Base-by-base conservation (phyloP, 2,329 filamentous ascomycete species). In the Orbilia brochopaga region DNA sequence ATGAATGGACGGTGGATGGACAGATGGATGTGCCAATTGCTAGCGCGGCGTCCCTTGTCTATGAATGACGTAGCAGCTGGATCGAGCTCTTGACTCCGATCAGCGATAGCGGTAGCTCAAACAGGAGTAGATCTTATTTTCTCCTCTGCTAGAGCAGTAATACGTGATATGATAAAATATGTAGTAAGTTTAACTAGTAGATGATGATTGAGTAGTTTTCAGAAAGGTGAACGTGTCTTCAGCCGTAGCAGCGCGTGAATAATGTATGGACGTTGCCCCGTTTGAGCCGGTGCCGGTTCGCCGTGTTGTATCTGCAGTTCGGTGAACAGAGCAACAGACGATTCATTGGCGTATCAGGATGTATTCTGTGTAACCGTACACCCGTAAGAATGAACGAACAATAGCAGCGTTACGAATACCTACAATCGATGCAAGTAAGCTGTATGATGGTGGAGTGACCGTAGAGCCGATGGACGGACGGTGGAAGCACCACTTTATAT, bases 261-360 rank as follows among this genome's bases (percentile, higher is more conserved):
- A 32, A 32, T 3, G 3, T 19, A 48, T 48, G 6, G 17, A 23
- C 44, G 44, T 3, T 42, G 37, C 19, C 37, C 59, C 66, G 57
- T 56, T 72, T 72, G 56, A 72, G 56, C 48, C 67, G 50, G 60
- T 65, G 67, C 60, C 60, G 60, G 53, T 72, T 65, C 27, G 56
- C 55, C 42, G 67, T 65, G 60, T 72, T 60, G 44, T 65, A 57
- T 40, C 40, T 65, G 61, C 35, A 50, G 50, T 70, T 62, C 58
- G 35, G 59, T 27, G 60, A 50, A 44, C 64, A 60, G 55, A 72
- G 60, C 46, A 52, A 54, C 27, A 72, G 67, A 72, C 67, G 67
- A 72, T 72, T 72, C 67, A 72, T 72, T 72, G 67, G 55, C 66
- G n/a, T n/a, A n/a, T n/a, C n/a, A n/a, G n/a, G n/a, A n/a, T n/a